These are phyloP conservation scores for Erigeron philadelphicus DNA, from an alignment of 140 eudicot species.

Conservation along the genomic window DNA sequence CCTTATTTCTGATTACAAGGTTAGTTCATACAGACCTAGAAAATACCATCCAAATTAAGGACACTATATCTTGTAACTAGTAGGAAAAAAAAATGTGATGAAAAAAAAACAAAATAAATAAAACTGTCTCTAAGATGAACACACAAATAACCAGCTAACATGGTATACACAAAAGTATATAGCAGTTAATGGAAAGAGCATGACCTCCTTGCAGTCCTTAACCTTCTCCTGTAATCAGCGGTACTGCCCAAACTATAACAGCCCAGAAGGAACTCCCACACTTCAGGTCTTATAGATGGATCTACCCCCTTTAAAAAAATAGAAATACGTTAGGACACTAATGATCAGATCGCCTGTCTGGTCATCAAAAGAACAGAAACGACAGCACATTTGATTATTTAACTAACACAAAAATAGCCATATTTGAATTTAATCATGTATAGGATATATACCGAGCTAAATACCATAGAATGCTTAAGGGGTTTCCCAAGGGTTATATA, in stretches of 20 bases:
- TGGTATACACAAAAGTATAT: not conserved
- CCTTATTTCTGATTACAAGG: slow-evolving; percentile 16
- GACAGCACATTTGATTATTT: not conserved
- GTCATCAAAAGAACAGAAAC: slow-evolving; percentile 1
- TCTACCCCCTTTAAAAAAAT: slow-evolving; percentile 69
- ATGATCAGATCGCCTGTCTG: not conserved
- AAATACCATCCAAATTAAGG: not conserved
- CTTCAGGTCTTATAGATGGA: slow-evolving; percentile 94
- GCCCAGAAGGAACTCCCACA: slow-evolving; percentile 96
- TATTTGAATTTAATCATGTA: slow-evolving; percentile 2
- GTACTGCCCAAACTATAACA: slow-evolving; percentile 88
- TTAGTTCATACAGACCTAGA: slow-evolving; percentile 14
- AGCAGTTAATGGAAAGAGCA: slow-evolving; percentile 15
- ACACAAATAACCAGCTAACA: slow-evolving; percentile 20
- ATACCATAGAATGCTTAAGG: not conserved
- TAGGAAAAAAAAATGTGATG: slow-evolving; percentile 9
- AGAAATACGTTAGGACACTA: not conserved
- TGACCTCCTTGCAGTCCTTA: slow-evolving; percentile 89
- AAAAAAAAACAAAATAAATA: not conserved
- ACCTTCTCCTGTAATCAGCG: slow-evolving; percentile 61
- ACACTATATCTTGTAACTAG: not conserved
- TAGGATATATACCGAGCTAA: not conserved
- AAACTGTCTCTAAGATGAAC: slow-evolving; percentile 1
- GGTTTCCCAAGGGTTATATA: not conserved
- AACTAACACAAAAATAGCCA: not conserved